Evolutionary conservation across 305 asterid genomes (phyloP).

Genomic region (Fraxinus paxiana): DNA sequence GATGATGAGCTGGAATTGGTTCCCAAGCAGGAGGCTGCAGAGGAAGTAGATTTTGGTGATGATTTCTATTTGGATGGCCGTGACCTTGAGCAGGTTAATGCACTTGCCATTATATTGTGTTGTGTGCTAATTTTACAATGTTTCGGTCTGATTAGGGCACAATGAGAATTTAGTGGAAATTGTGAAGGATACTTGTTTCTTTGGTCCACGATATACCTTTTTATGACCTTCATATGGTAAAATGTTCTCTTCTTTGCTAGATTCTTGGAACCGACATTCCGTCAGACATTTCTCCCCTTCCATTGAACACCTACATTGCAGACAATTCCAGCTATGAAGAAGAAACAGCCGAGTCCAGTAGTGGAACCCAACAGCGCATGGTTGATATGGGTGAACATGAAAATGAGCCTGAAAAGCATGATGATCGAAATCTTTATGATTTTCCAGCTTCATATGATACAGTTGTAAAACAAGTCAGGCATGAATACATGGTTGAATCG

Average conservation of each 20-base stretch:
- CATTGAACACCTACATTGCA: slow-evolving; percentile 17
- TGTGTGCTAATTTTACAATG: background rate
- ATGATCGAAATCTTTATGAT: slow-evolving; percentile 25
- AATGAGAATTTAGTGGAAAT: background rate
- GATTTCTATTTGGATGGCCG: slow-evolving; percentile 61
- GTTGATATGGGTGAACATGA: slow-evolving; percentile 9
- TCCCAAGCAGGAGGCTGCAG: slow-evolving; percentile 55
- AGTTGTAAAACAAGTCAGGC: slow-evolving; percentile 45
- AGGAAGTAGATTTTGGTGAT: slow-evolving; percentile 51
- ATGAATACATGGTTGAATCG: slow-evolving; percentile 71
- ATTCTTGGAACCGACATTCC: slow-evolving; percentile 30
- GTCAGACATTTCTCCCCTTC: slow-evolving; percentile 18
- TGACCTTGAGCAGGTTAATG: slow-evolving; percentile 83
- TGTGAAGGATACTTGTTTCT: background rate
- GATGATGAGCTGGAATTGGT: slow-evolving; percentile 46
- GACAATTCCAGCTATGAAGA: slow-evolving; percentile 22
- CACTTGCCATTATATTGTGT: background rate
- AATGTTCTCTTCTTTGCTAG: slow-evolving; percentile 11
- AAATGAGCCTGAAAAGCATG: slow-evolving; percentile 18
- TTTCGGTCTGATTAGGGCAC: background rate
- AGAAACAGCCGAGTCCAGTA: slow-evolving; percentile 21
- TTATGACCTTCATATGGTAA: background rate
- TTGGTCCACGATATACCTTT: background rate
- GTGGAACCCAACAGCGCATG: slow-evolving; percentile 15
- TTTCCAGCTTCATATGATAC: slow-evolving; percentile 34